Conservation (phyloP, 2,329 filamentous ascomycete genomes). For the Chaetomiaceae sp. region DNA sequence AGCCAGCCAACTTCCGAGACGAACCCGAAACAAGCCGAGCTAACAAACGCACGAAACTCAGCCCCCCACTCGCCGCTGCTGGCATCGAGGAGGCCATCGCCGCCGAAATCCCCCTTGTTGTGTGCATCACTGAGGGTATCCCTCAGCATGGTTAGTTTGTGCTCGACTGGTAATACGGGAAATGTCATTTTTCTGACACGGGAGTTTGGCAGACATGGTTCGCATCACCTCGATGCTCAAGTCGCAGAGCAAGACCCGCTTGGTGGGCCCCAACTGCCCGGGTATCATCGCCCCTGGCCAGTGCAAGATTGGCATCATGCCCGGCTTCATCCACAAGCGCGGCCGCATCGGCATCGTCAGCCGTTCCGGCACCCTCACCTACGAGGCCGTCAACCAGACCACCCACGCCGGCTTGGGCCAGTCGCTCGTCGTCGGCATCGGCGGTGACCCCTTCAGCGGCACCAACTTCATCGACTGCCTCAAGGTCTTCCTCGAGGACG, state of each 20-base stretch:
- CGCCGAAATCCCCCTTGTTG: conserved; percentile 89
- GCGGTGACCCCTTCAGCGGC: conserved; percentile 96
- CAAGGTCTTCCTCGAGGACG: conserved; percentile 91
- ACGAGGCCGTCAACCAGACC: conserved; percentile 99
- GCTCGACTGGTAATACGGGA: conserved; percentile 11
- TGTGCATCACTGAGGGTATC: conserved; percentile 97
- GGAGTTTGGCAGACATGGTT: conserved; percentile 74
- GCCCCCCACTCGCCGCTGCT: conserved; percentile 83
- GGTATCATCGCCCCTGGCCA: conserved; percentile 92
- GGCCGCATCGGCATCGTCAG: conserved; percentile 98
- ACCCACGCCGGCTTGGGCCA: conserved; percentile 95
- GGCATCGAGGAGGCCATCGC: conserved; percentile 95
- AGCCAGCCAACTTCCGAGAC: conserved; percentile 30
- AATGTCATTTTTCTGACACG: conserved; percentile 13
- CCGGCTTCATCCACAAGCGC: conserved; percentile 99
- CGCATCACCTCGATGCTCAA: conserved; percentile 98
- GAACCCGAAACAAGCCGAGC: conserved; percentile 5
- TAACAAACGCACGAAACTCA: conserved; percentile 35
- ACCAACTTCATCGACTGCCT: conserved; percentile 99
- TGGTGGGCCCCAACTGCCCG: conserved; percentile 97
- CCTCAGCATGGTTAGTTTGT: conserved; percentile 77
- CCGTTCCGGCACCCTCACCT: conserved; percentile 94
- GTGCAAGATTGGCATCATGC: conserved; percentile 99
- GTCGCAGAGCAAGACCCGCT: conserved; percentile 92
- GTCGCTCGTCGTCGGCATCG: conserved; percentile 96